Base-by-base conservation (phyloP, 2,329 filamentous ascomycete species). In the Microcyclospora pomicola region DNA sequence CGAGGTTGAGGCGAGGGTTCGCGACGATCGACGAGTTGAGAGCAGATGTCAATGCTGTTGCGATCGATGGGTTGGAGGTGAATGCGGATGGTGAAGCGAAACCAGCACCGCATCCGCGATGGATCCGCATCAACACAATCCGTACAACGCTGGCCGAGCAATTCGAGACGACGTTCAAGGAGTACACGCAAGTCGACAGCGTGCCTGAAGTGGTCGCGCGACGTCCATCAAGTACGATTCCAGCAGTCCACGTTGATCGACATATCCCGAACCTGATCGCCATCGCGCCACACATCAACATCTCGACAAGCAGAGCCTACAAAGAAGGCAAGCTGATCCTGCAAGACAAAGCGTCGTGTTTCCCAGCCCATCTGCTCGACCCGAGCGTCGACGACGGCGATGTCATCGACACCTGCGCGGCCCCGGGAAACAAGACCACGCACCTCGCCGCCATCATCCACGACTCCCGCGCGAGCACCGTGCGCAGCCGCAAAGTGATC, bases 341-440 rank as follows among this genome's bases (percentile, higher is more conserved):
- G 15, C 91, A 98, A 58, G 91, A 96, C 54, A 96, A 95, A 60
- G 88, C 91, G 0, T 95, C 87, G 1, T 98, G 91, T 55, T 95
- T 98, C 53, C 91, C 91, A 0, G 91, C 88, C 1, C 91, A 91
- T 55, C 67, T 98, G 2, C 66, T 98, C 0, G 70, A 93, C 36
- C 76, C 81, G 0, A 64, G 63, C 0, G 64, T 74, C 7, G 66
- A 73, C 40, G 73, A 80, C 46, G 84, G 84, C 15, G 77, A 91
- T 52, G 67, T 92, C 7, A 74, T 96, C n/a, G 91, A 98, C 59
- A 83, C 83, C 0, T 96, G 88, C 56, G 84, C 91, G 0, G 91
- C 91, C 1, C 91, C 91, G 1, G 91, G 91, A 5, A 98, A 98
- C 60, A 98, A 98, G 63, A 96, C 91, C 1, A 96, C 88, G 6